Conservation (phyloP, 2,329 filamentous ascomycete species). For the Calonectria multiphialidica region DNA sequence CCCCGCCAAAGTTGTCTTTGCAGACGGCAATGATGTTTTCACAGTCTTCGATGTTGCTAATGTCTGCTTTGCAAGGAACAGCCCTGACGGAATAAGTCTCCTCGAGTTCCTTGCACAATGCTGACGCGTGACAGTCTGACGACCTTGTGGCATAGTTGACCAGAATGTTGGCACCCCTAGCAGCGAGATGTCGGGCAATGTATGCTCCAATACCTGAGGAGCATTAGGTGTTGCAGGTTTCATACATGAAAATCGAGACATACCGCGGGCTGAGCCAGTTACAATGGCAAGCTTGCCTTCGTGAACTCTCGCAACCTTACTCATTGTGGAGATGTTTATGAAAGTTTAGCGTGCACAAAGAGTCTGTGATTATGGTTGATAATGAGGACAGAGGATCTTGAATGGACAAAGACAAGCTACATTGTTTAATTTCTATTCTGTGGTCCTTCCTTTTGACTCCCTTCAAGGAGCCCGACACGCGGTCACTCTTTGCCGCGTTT, state of each 20-base stretch:
- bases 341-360: not conserved
- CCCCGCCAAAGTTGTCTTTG: slow-evolving; percentile 58
- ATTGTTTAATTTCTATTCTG: not conserved
- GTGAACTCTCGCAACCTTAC: slow-evolving; percentile 30
- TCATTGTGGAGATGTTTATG: not conserved
- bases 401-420: not conserved
- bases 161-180: slow-evolving; percentile 66
- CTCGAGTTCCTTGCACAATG: slow-evolving; percentile 58
- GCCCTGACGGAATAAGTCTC: slow-evolving; percentile 60
- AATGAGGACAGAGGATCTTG: not conserved
- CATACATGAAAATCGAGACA: not conserved
- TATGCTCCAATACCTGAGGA: slow-evolving; percentile 67
- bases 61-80: slow-evolving; percentile 71
- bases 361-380: not conserved
- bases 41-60: slow-evolving; percentile 67
- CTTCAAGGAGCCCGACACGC: not conserved
- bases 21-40: slow-evolving; percentile 65
- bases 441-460: not conserved
- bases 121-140: slow-evolving; percentile 56
- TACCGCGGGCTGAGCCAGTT: slow-evolving; percentile 64
- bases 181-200: slow-evolving; percentile 65
- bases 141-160: slow-evolving; percentile 67
- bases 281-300: slow-evolving; percentile 65
- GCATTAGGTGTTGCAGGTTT: slow-evolving; percentile 8
- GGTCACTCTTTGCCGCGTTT: not conserved